A percentile compares a stretch with the other conserved stretches of the same genome.
These are phyloP conservation scores for Biscogniauxia mediterranea DNA, from an alignment of 2,329 filamentous ascomycete genomes.

Conservation along the genomic window DNA sequence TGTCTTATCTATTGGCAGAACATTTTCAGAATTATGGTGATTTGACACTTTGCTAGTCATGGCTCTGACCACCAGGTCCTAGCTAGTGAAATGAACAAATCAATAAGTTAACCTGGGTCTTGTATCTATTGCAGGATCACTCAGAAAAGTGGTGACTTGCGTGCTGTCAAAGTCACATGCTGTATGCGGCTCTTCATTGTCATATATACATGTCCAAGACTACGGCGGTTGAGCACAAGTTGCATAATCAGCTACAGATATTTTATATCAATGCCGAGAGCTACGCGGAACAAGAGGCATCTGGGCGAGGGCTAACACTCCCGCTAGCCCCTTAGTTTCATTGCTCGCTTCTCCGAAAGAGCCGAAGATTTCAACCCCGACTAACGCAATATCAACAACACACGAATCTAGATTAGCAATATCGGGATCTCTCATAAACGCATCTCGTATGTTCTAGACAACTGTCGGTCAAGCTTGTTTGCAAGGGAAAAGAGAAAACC, in stretches of 20 bases:
- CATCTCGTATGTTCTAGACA: background rate
- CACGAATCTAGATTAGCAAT: background rate
- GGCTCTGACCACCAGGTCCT: background rate
- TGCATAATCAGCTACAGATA: background rate
- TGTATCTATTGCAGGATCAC: conserved; percentile 2
- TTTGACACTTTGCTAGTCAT: background rate
- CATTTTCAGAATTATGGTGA: background rate
- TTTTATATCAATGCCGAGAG: background rate
- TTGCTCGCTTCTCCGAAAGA: background rate
- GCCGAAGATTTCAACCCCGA: background rate
- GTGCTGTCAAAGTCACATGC: conserved; percentile 22
- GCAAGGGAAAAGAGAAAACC: background rate
- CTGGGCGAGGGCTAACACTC: background rate
- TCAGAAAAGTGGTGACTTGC: conserved; percentile 22
- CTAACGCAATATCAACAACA: background rate
- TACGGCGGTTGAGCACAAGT: background rate
- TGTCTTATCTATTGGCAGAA: background rate
- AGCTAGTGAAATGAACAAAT: conserved; percentile 8
- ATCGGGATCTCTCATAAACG: background rate
- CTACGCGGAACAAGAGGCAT: background rate
- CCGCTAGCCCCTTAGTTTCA: background rate
- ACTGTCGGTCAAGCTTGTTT: background rate
- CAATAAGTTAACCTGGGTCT: conserved; percentile 2
- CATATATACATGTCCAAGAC: background rate
- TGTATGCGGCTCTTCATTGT: conserved; percentile 6